phyloP scores from a whole-genome alignment of 225 moss, liverwort and hornwort genomes.

The Pseudisothecium myosuroides region DNA sequence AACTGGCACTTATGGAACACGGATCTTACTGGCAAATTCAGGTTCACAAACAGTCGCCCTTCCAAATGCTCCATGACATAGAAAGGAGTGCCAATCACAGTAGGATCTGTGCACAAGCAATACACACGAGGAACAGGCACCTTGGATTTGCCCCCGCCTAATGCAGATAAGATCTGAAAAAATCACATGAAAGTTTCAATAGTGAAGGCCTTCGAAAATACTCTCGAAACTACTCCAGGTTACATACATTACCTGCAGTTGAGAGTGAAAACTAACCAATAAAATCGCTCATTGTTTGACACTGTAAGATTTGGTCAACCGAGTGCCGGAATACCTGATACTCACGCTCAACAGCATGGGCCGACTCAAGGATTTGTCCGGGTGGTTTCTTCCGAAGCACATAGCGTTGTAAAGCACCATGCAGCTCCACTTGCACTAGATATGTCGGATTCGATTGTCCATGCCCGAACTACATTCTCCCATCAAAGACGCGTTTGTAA shows the following conservation, averaged over 20 bases:
- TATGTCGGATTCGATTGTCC: slow-evolving; percentile 98
- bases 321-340: slow-evolving; percentile 45
- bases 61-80: slow-evolving; percentile 94
- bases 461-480: slow-evolving; percentile 74
- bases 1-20: not conserved
- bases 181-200: not conserved
- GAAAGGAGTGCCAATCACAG: slow-evolving; percentile 84
- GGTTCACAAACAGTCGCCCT: slow-evolving; percentile 74
- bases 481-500: not conserved
- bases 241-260: not conserved
- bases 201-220: not conserved
- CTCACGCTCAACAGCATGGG: slow-evolving; percentile 93
- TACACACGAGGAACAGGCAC: slow-evolving; percentile 86
- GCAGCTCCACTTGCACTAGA: slow-evolving; percentile 43
- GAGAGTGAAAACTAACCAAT: not conserved
- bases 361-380: slow-evolving; percentile 75
- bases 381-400: slow-evolving; percentile 95
- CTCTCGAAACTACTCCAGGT: not conserved
- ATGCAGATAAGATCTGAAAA: slow-evolving; percentile 66
- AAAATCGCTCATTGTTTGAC: not conserved
- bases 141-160: slow-evolving; percentile 54
- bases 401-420: slow-evolving; percentile 37
- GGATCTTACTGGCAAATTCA: slow-evolving; percentile 67
- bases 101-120: slow-evolving; percentile 68
- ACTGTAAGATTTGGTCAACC: not conserved